phyloP scores from a whole-genome alignment of 345 rosid genomes.

The Arabidopsis suecica region DNA sequence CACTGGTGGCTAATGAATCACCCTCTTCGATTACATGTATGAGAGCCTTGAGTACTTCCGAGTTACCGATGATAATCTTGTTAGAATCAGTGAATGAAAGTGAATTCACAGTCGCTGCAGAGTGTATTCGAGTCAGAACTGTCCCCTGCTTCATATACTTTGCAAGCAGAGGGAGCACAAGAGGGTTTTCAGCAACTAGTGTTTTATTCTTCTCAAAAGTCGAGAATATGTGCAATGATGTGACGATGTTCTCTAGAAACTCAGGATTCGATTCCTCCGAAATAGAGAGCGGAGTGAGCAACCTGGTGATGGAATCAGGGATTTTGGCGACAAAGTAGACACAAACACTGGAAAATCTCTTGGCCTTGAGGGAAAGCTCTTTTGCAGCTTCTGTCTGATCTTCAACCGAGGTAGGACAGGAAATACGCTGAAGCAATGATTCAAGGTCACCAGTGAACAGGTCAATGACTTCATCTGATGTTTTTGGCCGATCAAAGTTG shows the following conservation, averaged over 20 bases:
- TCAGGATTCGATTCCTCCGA: constrained; percentile 38
- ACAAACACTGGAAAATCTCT: constrained; percentile 49
- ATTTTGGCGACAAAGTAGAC: constrained; percentile 47
- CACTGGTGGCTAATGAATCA: constrained; percentile 46
- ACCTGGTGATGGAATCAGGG: constrained; percentile 41
- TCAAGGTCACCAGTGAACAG: constrained; percentile 38
- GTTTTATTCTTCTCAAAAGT: constrained; percentile 49
- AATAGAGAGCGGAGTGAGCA: constrained; percentile 51
- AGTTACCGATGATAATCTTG: constrained; percentile 51
- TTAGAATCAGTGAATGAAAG: constrained; percentile 43
- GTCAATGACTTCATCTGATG: constrained; percentile 38
- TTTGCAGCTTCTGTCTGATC: constrained; percentile 57
- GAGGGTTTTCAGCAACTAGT: constrained; percentile 48
- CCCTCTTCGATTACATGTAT: constrained; percentile 54
- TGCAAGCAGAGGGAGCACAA: constrained; percentile 51
- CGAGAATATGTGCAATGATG: constrained; percentile 56
- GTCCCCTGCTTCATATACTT: constrained; percentile 51
- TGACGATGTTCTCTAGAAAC: constrained; percentile 46
- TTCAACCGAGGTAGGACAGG: constrained; percentile 44
- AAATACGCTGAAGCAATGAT: constrained; percentile 55
- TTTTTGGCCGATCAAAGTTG: constrained; percentile 45
- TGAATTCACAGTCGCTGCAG: constrained; percentile 58
- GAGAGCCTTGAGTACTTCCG: constrained; percentile 59
- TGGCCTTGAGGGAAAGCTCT: constrained; percentile 52
- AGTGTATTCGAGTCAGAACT: constrained; percentile 52